Conservation (phyloP, 1,139 yeast genomes). For the Blastobotrys illinoisensis region DNA sequence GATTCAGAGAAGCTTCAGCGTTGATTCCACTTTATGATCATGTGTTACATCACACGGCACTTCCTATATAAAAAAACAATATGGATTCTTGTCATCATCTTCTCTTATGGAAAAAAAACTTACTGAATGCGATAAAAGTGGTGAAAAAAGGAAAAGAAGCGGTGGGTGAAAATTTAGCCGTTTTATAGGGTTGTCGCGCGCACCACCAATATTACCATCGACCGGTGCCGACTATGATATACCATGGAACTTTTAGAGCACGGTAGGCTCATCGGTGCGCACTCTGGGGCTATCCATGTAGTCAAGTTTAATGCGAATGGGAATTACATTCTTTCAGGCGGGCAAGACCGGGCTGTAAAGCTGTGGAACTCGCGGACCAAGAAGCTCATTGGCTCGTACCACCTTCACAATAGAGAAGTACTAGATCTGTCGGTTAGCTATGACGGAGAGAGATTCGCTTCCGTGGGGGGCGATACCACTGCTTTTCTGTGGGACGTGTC, state of each 20-base stretch:
- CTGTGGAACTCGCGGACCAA: conserved; percentile 31
- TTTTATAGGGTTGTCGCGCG: conserved; percentile 4
- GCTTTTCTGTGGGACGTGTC: conserved; percentile 35
- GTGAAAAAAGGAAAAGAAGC: conserved; percentile 1
- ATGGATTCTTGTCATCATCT: conserved; percentile 23
- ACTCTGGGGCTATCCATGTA: conserved; percentile 29
- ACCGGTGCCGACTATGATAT: neutral
- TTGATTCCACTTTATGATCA: conserved; percentile 23
- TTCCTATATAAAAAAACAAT: conserved; percentile 23
- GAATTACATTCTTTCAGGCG: conserved; percentile 31
- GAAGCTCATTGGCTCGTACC: conserved; percentile 23
- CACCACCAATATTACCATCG: neutral
- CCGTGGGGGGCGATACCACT: conserved; percentile 36
- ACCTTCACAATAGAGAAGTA: conserved; percentile 32
- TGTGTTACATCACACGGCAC: conserved; percentile 25
- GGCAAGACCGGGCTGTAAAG: conserved; percentile 29
- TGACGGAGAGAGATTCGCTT: conserved; percentile 31
- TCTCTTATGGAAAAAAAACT: conserved; percentile 3
- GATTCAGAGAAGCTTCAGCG: conserved; percentile 9
- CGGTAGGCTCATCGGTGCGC: conserved; percentile 14
- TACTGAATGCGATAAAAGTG: conserved; percentile 1
- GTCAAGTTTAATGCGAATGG: conserved; percentile 29
- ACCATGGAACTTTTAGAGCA: neutral
- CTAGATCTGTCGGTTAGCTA: conserved; percentile 29
- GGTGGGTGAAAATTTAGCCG: neutral